Evolutionary conservation across 345 rosid genomes (phyloP).

Genomic region (Dovyalis caffra): DNA sequence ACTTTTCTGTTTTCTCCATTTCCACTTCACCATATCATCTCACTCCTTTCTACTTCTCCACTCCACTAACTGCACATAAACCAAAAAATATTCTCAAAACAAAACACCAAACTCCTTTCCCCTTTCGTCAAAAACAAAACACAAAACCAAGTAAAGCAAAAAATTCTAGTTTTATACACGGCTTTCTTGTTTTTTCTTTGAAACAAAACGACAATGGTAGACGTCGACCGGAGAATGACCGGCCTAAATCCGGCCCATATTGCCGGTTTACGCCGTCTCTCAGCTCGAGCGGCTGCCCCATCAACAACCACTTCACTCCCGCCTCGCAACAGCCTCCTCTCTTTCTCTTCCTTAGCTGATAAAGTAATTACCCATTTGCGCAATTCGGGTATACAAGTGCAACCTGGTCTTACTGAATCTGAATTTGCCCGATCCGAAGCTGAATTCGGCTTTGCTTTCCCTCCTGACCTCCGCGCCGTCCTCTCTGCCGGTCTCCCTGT

Average conservation of each 20-base stretch:
- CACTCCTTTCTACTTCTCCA: not conserved
- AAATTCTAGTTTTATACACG: not conserved
- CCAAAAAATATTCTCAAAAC: not conserved
- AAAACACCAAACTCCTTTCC: not conserved
- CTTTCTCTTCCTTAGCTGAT: constrained; percentile 70
- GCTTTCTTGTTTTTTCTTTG: not conserved
- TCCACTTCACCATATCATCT: not conserved
- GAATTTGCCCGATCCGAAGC: constrained; percentile 92
- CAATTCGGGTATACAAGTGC: constrained; percentile 69
- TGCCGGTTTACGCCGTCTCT: constrained; percentile 93
- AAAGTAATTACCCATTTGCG: constrained; percentile 71
- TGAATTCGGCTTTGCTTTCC: constrained; percentile 84
- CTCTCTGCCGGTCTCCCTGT: constrained; percentile 84
- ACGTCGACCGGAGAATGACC: constrained; percentile 93
- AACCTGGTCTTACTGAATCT: constrained; percentile 71
- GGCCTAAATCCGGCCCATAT: constrained; percentile 86
- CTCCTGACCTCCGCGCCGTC: constrained; percentile 90
- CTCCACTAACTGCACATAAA: not conserved
- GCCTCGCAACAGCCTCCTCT: constrained; percentile 62
- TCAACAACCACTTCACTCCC: constrained; percentile 41
- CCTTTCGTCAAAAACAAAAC: not conserved
- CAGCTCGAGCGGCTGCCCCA: constrained; percentile 86
- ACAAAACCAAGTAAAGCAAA: no score
- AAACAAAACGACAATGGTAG: constrained; percentile 59
- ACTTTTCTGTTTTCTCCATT: constrained; percentile 22